These are phyloP conservation scores for Astrothelium subdiscretum DNA, from an alignment of 495 filamentous ascomycete genomes.

Conservation along the genomic window DNA sequence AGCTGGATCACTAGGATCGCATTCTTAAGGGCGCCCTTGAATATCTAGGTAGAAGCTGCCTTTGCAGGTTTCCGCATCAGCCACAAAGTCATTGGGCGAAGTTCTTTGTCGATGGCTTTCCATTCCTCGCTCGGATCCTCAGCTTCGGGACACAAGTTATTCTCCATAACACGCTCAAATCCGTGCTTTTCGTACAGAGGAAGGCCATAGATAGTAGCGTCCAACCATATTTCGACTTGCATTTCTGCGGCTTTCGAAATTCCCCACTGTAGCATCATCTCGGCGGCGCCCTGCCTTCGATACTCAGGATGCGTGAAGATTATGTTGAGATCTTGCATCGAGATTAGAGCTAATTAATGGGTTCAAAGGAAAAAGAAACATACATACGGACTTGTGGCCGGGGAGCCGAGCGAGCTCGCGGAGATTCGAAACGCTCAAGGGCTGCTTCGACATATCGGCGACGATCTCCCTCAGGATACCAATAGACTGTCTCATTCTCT, in stretches of 20 bases:
- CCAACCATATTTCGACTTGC: slow-evolving; percentile 3
- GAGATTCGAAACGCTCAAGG: neutral
- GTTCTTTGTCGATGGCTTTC: neutral
- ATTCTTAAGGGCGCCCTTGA: neutral
- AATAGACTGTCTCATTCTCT: neutral
- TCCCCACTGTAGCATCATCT: slow-evolving; percentile 3
- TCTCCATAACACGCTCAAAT: slow-evolving; percentile 5
- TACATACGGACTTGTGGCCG: slow-evolving; percentile 4
- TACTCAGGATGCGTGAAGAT: slow-evolving; percentile 6
- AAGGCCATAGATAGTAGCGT: neutral
- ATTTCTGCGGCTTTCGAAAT: neutral
- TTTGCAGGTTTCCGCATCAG: neutral
- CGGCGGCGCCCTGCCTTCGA: neutral
- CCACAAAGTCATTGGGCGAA: neutral
- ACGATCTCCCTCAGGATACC: neutral
- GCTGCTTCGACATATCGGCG: slow-evolving; percentile 1
- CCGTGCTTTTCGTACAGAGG: slow-evolving; percentile 2
- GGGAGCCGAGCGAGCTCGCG: neutral
- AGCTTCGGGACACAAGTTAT: slow-evolving; percentile 7
- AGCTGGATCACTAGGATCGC: too few relatives aligned
- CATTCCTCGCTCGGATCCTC: neutral
- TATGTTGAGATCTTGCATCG: slow-evolving; percentile 1
- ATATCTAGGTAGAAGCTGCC: neutral
- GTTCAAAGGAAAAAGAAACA: too few relatives aligned
- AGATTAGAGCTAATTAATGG: too few relatives aligned